Percentiles rank a stretch among this genome's conserved stretches.
These are phyloP conservation scores for Phycomyces nitens DNA, from an alignment of 192 early-diverging fungal species.

Conservation along the genomic window DNA sequence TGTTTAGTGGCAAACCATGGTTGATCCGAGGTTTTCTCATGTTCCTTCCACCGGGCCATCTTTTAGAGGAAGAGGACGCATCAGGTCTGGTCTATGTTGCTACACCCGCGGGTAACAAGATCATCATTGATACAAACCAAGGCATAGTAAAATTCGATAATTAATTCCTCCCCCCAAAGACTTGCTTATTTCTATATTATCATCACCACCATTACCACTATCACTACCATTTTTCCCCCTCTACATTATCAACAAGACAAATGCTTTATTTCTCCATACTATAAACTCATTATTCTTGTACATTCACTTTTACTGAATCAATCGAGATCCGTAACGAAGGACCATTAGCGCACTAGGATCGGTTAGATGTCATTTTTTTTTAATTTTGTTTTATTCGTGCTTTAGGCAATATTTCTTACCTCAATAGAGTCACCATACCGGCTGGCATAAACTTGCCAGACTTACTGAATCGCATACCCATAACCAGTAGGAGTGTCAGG, in stretches of 20 bases:
- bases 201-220: not conserved
- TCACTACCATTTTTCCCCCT: too few relatives aligned
- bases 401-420: slow-evolving; percentile 24
- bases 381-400: too few relatives aligned
- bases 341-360: slow-evolving; percentile 12
- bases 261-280: not conserved
- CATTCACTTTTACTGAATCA: not conserved
- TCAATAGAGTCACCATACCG: slow-evolving; percentile 38
- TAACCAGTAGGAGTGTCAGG: slow-evolving; percentile 27
- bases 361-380: too few relatives aligned
- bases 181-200: not conserved
- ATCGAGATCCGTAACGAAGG: slow-evolving; percentile 1
- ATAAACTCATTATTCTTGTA: not conserved
- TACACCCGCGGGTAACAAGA: slow-evolving; percentile 19
- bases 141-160: slow-evolving; percentile 19
- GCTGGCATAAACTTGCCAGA: slow-evolving; percentile 45
- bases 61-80: slow-evolving; percentile 19
- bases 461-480: slow-evolving; percentile 39
- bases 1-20: slow-evolving; percentile 28
- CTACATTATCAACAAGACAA: too few relatives aligned
- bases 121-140: slow-evolving; percentile 20
- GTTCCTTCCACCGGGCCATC: slow-evolving; percentile 31
- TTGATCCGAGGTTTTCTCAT: slow-evolving; percentile 29
- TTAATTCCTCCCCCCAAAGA: too few relatives aligned
- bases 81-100: slow-evolving; percentile 20